Conservation (phyloP, 2,329 filamentous ascomycete genomes). For the Conoideocrella luteorostrata region DNA sequence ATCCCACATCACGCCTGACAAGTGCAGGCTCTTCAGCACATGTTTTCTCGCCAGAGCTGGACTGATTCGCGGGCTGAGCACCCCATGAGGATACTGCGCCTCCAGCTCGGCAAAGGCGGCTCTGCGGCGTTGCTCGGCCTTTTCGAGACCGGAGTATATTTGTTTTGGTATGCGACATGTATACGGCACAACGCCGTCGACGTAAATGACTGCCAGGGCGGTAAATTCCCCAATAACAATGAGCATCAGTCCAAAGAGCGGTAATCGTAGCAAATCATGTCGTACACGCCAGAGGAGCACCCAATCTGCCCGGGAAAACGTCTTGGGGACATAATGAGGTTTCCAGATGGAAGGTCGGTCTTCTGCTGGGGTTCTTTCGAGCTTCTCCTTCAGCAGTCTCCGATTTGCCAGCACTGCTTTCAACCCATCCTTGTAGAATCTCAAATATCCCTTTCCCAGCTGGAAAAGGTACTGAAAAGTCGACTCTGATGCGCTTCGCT, state of each 20-base stretch:
- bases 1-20: constrained; percentile 46
- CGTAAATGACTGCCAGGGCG: constrained; percentile 66
- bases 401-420: constrained; percentile 67
- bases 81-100: constrained; percentile 26
- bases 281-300: constrained; percentile 62
- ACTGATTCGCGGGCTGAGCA: constrained; percentile 25
- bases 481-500: constrained; percentile 33
- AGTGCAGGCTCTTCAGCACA: constrained; percentile 35
- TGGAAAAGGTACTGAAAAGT: constrained; percentile 44
- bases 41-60: constrained; percentile 26
- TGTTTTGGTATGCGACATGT: constrained; percentile 80
- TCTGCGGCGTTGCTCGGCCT: constrained; percentile 46
- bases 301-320: constrained; percentile 57
- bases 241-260: constrained; percentile 70
- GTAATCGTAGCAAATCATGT: constrained; percentile 71
- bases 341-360: constrained; percentile 40
- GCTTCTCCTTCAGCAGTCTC: constrained; percentile 39
- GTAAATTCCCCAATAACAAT: constrained; percentile 81
- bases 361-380: constrained; percentile 41
- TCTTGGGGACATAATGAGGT: constrained; percentile 25
- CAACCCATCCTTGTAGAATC: constrained; percentile 84
- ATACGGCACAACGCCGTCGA: constrained; percentile 66
- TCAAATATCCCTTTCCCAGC: constrained; percentile 67
- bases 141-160: constrained; percentile 49
- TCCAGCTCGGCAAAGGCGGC: constrained; percentile 40